phyloP scores from a whole-genome alignment of 2,329 filamentous ascomycete genomes.

The Biscogniauxia mediterranea region DNA sequence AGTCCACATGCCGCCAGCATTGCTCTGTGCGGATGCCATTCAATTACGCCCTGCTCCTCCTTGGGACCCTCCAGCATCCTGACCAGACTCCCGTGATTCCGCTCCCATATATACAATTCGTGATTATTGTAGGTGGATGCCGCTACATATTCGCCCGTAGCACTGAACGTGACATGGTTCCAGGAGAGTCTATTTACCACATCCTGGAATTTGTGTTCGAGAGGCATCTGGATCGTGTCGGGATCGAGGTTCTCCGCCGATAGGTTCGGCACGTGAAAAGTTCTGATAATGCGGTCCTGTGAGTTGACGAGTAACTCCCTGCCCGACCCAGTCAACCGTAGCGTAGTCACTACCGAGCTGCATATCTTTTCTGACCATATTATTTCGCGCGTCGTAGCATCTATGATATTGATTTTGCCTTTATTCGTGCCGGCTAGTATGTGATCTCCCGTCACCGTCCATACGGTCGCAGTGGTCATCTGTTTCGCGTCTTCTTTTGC shows the following conservation, averaged over 20 bases:
- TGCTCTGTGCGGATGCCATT: conserved; percentile 91
- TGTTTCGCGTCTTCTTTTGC: conserved; percentile 91
- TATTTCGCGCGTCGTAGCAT: conserved; percentile 74
- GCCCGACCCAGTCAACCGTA: conserved; percentile 81
- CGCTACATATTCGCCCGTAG: conserved; percentile 91
- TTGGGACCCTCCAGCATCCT: conserved; percentile 97
- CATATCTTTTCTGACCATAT: conserved; percentile 90
- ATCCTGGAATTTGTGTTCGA: conserved; percentile 98
- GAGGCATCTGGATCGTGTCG: conserved; percentile 81
- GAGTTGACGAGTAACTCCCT: conserved; percentile 88
- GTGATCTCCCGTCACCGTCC: conserved; percentile 80
- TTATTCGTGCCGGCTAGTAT: conserved; percentile 93
- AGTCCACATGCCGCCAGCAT: conserved; percentile 88
- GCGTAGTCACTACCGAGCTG: conserved; percentile 80
- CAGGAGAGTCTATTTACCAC: conserved; percentile 92
- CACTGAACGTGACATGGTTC: conserved; percentile 96
- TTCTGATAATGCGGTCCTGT: conserved; percentile 91
- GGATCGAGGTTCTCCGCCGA: conserved; percentile 68
- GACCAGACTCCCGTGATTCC: conserved; percentile 86
- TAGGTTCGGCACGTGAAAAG: conserved; percentile 82
- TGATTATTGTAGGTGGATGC: conserved; percentile 98
- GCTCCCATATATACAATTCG: conserved; percentile 97
- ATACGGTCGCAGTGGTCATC: conserved; percentile 89
- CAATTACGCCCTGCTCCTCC: conserved; percentile 92
- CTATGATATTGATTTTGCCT: conserved; percentile 94